phyloP scores from a whole-genome alignment of 495 filamentous ascomycete genomes.

The Haplographium delicatum region DNA sequence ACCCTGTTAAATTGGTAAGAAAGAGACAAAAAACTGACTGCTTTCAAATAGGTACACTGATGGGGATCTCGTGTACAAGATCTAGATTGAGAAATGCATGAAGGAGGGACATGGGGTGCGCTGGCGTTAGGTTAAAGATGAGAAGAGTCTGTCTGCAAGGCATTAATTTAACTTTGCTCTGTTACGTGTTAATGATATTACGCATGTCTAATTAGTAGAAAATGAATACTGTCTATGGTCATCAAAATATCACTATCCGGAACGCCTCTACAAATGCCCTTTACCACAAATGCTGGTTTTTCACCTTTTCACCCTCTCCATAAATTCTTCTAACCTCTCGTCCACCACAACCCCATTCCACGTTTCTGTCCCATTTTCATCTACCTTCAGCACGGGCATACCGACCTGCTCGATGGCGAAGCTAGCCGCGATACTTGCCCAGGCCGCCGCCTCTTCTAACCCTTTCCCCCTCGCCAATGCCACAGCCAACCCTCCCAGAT shows the following conservation, averaged over 20 bases:
- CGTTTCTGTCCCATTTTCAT: slow-evolving; percentile 53
- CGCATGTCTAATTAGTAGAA: neutral
- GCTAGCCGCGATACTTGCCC: slow-evolving; percentile 81
- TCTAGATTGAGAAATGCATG: slow-evolving; percentile 22
- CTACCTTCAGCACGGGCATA: slow-evolving; percentile 55
- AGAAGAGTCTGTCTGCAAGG: neutral
- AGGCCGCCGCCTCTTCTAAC: slow-evolving; percentile 65
- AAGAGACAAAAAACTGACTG: slow-evolving; percentile 9
- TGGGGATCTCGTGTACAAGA: slow-evolving; percentile 48
- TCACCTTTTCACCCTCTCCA: slow-evolving; percentile 24
- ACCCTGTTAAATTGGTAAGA: neutral
- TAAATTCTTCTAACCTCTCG: slow-evolving; percentile 49
- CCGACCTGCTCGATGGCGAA: slow-evolving; percentile 95
- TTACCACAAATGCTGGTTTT: neutral
- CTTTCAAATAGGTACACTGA: slow-evolving; percentile 26
- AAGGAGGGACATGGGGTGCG: slow-evolving; percentile 1
- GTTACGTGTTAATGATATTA: slow-evolving; percentile 23
- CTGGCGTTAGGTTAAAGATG: neutral
- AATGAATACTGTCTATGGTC: slow-evolving; percentile 8
- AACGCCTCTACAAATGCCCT: neutral
- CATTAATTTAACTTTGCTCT: slow-evolving; percentile 5
- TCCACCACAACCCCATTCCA: slow-evolving; percentile 68
- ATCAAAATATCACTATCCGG: neutral
- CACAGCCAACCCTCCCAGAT: slow-evolving; percentile 77
- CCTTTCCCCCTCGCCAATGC: slow-evolving; percentile 60